Conservation (phyloP, 257 asterid genomes). For the Leonotis leonurus region DNA sequence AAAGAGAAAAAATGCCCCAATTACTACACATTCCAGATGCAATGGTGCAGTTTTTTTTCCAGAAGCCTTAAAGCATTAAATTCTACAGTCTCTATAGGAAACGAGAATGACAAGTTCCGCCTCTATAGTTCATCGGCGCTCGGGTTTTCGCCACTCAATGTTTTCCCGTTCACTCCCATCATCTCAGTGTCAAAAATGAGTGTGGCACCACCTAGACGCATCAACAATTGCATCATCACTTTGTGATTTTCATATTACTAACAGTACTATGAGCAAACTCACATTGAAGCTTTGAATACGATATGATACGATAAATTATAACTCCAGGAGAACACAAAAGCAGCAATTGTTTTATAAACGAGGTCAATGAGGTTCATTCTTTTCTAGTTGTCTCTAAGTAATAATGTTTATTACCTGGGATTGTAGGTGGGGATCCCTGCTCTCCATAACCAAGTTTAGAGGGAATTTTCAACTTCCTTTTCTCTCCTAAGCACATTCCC, state of each 20-base stretch:
- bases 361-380: no score
- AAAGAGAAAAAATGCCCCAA: no score
- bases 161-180: constrained; percentile 82
- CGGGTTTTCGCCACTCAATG: no score
- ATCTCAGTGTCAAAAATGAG: constrained; percentile 89
- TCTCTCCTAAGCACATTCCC: constrained; percentile 96
- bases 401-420: constrained; percentile 85
- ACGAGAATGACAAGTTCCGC: not conserved
- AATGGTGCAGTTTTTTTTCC: constrained; percentile 6
- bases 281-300: no score
- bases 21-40: constrained; percentile 13
- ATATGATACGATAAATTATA: no score
- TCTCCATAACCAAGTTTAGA: constrained; percentile 96
- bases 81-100: constrained; percentile 7
- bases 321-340: no score
- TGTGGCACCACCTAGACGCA: constrained; percentile 97
- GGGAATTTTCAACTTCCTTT: constrained; percentile 87
- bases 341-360: no score
- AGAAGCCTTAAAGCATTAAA: not conserved
- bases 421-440: constrained; percentile 90
- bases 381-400: no score
- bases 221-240: no score
- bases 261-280: no score
- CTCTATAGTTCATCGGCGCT: constrained; percentile 43
- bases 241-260: no score